Evolutionary conservation across 2,329 filamentous ascomycete genomes (phyloP).

Genomic region (Paecilomyces sp.): DNA sequence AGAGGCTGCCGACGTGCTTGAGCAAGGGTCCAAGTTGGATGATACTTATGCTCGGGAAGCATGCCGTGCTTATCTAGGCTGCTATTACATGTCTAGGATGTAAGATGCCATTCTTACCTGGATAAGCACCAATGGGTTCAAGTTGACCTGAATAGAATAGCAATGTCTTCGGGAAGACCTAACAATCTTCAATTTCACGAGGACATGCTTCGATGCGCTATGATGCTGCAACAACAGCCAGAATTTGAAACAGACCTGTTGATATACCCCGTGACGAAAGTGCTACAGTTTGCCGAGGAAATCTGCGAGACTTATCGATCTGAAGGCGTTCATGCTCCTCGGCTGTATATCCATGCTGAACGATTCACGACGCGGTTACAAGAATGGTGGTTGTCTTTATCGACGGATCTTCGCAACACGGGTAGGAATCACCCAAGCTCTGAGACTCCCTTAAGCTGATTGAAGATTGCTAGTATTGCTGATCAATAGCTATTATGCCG

Average conservation of each 20-base stretch:
- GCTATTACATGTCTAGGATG: conserved; percentile 11
- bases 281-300: conserved; percentile 13
- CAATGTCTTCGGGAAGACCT: conserved; percentile 9
- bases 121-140: neutral
- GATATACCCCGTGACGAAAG: conserved; percentile 13
- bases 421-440: conserved; percentile 2
- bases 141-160: conserved; percentile 7
- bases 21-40: conserved; percentile 3
- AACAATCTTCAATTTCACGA: conserved; percentile 8
- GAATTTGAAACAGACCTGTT: conserved; percentile 15
- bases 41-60: conserved; percentile 3
- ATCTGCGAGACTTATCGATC: conserved; percentile 8
- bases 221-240: conserved; percentile 9
- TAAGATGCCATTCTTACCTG: conserved; percentile 2
- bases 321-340: conserved; percentile 5
- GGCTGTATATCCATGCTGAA: conserved; percentile 9
- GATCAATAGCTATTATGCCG: conserved; percentile 6
- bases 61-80: conserved; percentile 11
- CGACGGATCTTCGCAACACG: conserved; percentile 7
- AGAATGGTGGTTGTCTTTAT: conserved; percentile 11
- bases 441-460: neutral
- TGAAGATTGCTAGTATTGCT: conserved; percentile 5
- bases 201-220: conserved; percentile 12
- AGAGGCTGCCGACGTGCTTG: conserved; percentile 6
- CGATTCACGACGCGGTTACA: conserved; percentile 9